Percentiles rank a stretch among this genome's conserved stretches.
phyloP scores from a whole-genome alignment of 2,329 filamentous ascomycete genomes.

The Fusarium continuum region DNA sequence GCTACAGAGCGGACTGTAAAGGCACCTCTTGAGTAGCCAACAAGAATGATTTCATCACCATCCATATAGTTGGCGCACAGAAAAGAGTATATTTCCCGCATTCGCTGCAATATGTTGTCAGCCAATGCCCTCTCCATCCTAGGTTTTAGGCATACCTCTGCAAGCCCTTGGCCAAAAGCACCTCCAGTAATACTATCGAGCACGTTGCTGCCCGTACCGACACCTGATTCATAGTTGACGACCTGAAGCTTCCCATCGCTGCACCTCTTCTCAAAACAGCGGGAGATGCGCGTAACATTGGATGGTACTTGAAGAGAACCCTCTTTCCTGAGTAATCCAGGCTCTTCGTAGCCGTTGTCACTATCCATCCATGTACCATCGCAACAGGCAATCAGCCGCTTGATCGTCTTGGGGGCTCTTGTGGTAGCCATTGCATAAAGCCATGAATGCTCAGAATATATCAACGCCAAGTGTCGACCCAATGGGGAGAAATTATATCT shows the following conservation, averaged over 20 bases:
- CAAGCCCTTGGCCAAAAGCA: conserved; percentile 63
- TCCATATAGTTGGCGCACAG: conserved; percentile 68
- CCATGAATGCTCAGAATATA: background rate
- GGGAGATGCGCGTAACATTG: conserved; percentile 69
- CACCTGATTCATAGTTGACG: conserved; percentile 69
- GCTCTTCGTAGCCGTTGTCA: conserved; percentile 58
- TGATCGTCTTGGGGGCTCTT: conserved; percentile 39
- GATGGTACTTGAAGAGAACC: conserved; percentile 62
- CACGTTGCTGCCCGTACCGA: conserved; percentile 62
- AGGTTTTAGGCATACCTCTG: conserved; percentile 52
- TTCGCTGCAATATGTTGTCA: conserved; percentile 50
- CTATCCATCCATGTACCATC: conserved; percentile 66
- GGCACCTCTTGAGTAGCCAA: conserved; percentile 67
- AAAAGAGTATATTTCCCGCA: conserved; percentile 70
- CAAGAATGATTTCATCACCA: conserved; percentile 65
- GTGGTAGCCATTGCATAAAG: conserved; percentile 4
- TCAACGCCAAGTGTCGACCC: background rate
- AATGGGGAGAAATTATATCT: background rate
- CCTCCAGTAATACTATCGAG: conserved; percentile 63
- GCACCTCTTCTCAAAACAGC: conserved; percentile 62
- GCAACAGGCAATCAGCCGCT: conserved; percentile 62
- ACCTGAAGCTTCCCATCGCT: conserved; percentile 64
- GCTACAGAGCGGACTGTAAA: conserved; percentile 67
- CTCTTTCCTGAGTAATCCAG: conserved; percentile 48
- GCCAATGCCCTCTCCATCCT: background rate